Base-by-base conservation (phyloP, 1,284 basidiomycete genomes). In the Ceratobasidium sp. region DNA sequence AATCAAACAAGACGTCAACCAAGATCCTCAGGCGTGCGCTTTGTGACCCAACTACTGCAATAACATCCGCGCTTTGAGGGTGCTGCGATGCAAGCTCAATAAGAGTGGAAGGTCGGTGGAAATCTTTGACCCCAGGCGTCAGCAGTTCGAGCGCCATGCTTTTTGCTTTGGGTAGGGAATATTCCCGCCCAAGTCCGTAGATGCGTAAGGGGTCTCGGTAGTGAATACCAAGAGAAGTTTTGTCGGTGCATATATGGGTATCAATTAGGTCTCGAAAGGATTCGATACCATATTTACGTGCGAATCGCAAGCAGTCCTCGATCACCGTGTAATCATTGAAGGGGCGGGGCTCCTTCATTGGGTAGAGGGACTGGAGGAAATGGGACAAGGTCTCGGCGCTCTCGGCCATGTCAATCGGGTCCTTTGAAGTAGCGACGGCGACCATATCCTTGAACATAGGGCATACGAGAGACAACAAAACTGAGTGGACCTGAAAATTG, bases 361-460 rank as follows among this genome's bases (percentile, higher is more conserved):
- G 64, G 22, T 68, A 68, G 40, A 68, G 45, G 25, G 55, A 68
- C 29, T 22, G 13, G 1, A 68, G 52, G 17, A 68, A 32, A 5
- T 25, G 27, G 7, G 50, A 54, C 4, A 68, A 32, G 1, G 31
- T 68, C n/a, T 68, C 29, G 1, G 35, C 52, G 34, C 29, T 43
- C 43, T 54, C 52, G 7, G 53, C 8, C 2, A 68, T 27, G 4
- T 55, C 29, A 29, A 55, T 20, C 2, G 15, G 31, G 29, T 34
- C 20, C 7, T 17, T 35, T 29, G 32, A 15, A 10, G 17, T 25
- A 22, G 55, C 45, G 0, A 42, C 6, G 22, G 32, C 38, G 31
- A 70, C 6, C 49, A 70, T 54, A n/a, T 47, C 49, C 17, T 29
- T 17, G 40, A 70, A 70, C 20, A 70, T 52, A 6, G 55, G 17